Evolutionary conservation across 768 basidiomycete species (phyloP), one percentile per base, ranked within the genome.

Genomic region (Boletus coccyginus): DNA sequence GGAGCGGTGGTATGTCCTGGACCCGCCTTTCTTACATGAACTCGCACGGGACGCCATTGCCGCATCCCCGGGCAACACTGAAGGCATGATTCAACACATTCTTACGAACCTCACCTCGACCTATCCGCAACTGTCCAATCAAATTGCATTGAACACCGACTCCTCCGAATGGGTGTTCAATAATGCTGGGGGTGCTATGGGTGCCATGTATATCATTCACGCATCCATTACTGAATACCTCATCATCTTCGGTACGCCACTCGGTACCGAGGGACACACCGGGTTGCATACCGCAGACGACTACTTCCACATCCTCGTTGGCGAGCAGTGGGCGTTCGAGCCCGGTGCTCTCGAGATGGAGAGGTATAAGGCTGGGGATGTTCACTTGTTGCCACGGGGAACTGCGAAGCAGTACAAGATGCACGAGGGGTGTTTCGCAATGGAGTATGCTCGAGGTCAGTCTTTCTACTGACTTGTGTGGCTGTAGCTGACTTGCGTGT

Each of bases 181-280:
- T 78, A 98, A 98, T 65, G 95, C 96, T 1, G 97, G 95, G 12
- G 97, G 97, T 57, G 94, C 94, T 1, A 98, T 96, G 95, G 94
- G 94, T 42, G 88, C 88, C 35, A 98, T 99, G 96, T 97, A 94
- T 71, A 81, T 98, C 74, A 92, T 98, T 61, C 97, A 98, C 66
- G 93, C 96, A 17, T 89, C 86, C 74, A 87, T 99, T 65, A 98
- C 96, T 11, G 97, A 99, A 77, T 99, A 96, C 75, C 82, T 93
- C 62, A 94, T 94, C 70, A 88, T 98, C 63, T 97, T 97, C 61
- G 95, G 97, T 5, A 96, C 95, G 1, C 94, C 97, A 0, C 79
- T 98, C 11, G 97, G 97, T 11, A 98, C 96, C 3, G 97, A 99
- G 74, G 97, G 97, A 3, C 97, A 98, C 69, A 83, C 87, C 14